Conservation (phyloP, 352 stramenopile species). For the Pythium brachiatum region DNA sequence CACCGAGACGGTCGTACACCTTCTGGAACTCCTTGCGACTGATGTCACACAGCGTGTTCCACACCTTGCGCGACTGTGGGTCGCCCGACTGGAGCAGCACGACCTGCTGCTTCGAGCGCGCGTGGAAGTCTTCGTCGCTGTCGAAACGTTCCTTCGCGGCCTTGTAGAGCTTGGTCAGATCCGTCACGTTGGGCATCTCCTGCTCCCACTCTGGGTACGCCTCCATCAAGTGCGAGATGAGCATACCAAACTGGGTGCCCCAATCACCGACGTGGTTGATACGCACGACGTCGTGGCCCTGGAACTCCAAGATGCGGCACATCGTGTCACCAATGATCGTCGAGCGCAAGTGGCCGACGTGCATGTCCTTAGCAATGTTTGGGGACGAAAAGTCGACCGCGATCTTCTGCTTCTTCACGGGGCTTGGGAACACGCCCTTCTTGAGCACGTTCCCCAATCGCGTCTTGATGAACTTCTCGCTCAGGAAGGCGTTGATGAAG, state of each 20-base stretch:
- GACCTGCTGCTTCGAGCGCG: conserved; percentile 95
- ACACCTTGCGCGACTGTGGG: conserved; percentile 76
- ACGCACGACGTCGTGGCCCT: conserved; percentile 74
- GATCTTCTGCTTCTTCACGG: conserved; percentile 73
- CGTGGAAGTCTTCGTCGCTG: conserved; percentile 95
- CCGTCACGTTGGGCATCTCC: conserved; percentile 94
- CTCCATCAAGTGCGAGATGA: conserved; percentile 99
- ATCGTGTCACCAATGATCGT: conserved; percentile 92
- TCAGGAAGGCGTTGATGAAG: conserved; percentile 98
- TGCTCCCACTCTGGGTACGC: conserved; percentile 93
- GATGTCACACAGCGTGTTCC: conserved; percentile 81
- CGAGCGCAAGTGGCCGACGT: conserved; percentile 85
- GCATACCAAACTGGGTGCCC: conserved; percentile 98
- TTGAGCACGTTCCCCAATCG: conserved; percentile 68
- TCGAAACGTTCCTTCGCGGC: conserved; percentile 96
- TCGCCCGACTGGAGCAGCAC: conserved; percentile 96
- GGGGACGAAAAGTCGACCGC: conserved; percentile 85
- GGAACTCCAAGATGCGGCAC: conserved; percentile 85
- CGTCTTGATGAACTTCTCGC: conserved; percentile 72
- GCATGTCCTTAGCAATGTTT: conserved; percentile 90
- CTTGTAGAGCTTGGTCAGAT: conserved; percentile 94
- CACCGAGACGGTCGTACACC: conserved; percentile 78
- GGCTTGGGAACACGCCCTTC: conserved; percentile 78
- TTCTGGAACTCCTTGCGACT: conserved; percentile 85
- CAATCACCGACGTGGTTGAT: conserved; percentile 88